A percentile compares a stretch with the other conserved stretches of the same genome.
Evolutionary conservation across 208 protist species (phyloP).

Genomic region (Acanthamoeba rhysodes): DNA sequence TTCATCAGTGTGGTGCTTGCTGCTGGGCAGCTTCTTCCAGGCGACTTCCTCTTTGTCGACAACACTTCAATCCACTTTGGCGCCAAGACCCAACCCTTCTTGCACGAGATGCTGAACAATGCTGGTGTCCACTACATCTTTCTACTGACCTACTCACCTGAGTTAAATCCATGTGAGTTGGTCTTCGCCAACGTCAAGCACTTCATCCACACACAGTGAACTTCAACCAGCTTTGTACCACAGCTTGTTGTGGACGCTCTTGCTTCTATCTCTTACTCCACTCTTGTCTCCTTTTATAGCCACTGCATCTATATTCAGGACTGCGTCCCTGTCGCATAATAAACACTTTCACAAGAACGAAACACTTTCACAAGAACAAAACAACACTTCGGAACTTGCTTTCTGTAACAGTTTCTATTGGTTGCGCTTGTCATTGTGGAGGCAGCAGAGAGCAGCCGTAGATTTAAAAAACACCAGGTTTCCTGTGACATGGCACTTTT

Average conservation of each 20-base stretch:
- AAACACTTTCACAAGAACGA: too few relatives aligned
- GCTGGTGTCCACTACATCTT: background rate
- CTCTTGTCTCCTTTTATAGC: background rate
- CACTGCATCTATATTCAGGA: background rate
- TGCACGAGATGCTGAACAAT: background rate
- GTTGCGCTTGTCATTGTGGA: too few relatives aligned
- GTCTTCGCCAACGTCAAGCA: background rate
- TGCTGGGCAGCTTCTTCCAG: background rate
- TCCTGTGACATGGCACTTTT: too few relatives aligned
- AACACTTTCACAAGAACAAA: too few relatives aligned
- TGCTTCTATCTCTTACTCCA: background rate
- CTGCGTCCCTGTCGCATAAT: background rate
- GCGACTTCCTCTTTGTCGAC: slow-evolving; percentile 26
- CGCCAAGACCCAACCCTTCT: background rate
- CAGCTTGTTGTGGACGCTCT: background rate
- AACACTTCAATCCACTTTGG: slow-evolving; percentile 9
- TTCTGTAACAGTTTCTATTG: too few relatives aligned
- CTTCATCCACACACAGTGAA: background rate
- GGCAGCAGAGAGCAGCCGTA: too few relatives aligned
- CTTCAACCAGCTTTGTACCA: background rate
- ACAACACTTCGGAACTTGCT: too few relatives aligned
- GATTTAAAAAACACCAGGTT: too few relatives aligned
- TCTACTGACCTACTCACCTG: background rate
- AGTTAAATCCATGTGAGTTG: slow-evolving; percentile 41
- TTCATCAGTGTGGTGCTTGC: background rate